phyloP scores from a whole-genome alignment of 139 green algal genomes.

The Chlamydomonas sp. region DNA sequence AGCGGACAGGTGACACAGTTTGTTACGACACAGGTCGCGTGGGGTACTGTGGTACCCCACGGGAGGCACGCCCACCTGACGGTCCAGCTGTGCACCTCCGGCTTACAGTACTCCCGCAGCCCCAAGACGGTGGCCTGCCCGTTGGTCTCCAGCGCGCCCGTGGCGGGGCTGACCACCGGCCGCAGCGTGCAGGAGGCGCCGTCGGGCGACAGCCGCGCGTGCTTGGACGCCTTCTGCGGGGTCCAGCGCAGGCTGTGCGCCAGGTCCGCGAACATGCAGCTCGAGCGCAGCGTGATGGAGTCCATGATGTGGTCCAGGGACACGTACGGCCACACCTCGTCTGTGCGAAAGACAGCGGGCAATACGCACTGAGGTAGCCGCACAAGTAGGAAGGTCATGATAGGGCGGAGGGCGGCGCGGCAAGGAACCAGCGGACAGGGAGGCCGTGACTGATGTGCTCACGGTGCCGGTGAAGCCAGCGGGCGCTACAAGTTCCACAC shows the following conservation, averaged over 20 bases:
- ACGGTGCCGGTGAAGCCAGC: too few relatives aligned
- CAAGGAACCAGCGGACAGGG: too few relatives aligned
- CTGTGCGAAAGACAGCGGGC: conserved; percentile 24
- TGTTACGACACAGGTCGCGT: too few relatives aligned
- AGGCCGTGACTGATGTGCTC: too few relatives aligned
- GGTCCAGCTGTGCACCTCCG: conserved; percentile 66
- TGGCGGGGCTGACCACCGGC: conserved; percentile 12
- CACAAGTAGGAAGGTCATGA: too few relatives aligned
- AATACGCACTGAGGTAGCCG: too few relatives aligned
- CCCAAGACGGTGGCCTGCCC: conserved; percentile 71
- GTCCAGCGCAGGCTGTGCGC: conserved; percentile 68
- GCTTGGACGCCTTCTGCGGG: conserved; percentile 43
- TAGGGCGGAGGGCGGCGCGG: too few relatives aligned
- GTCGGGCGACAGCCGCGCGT: conserved; percentile 40
- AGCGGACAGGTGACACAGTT: too few relatives aligned
- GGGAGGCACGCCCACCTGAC: conserved; percentile 41
- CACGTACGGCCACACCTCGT: conserved; percentile 75
- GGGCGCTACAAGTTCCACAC: too few relatives aligned
- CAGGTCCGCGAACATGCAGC: conserved; percentile 71
- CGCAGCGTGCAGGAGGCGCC: conserved; percentile 42
- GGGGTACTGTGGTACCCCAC: neutral
- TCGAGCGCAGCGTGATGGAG: conserved; percentile 71
- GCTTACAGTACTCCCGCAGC: conserved; percentile 61
- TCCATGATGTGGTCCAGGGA: conserved; percentile 80
- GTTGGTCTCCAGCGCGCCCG: conserved; percentile 32